Percentiles rank a stretch among this genome's conserved stretches.
Evolutionary conservation across 495 filamentous ascomycete genomes (phyloP).

Genomic region (Lophiotrema nucula): DNA sequence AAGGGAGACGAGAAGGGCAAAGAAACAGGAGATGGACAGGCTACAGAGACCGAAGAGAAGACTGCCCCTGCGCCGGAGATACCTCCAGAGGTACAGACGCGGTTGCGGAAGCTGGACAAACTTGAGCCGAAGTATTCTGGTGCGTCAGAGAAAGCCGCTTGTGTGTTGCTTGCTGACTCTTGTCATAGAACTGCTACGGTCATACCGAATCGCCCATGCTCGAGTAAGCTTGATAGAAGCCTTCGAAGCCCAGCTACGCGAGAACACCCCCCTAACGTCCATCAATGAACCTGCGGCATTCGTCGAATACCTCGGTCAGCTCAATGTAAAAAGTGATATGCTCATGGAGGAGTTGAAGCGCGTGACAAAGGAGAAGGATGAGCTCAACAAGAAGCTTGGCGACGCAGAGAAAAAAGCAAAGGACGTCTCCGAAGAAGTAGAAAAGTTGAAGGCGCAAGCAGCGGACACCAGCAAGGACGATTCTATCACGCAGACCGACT

Average conservation of each 20-base stretch:
- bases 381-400: constrained; percentile 70
- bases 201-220: constrained; percentile 86
- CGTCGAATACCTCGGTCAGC: constrained; percentile 89
- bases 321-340: constrained; percentile 83
- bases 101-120: constrained; percentile 75
- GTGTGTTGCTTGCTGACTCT: not conserved
- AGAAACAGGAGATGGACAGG: constrained; percentile 31
- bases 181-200: constrained; percentile 76
- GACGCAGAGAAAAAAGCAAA: constrained; percentile 65
- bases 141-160: constrained; percentile 37
- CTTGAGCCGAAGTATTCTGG: constrained; percentile 84
- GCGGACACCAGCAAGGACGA: constrained; percentile 25
- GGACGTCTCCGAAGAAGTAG: constrained; percentile 54
- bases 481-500: constrained; percentile 28
- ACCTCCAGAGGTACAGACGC: constrained; percentile 68
- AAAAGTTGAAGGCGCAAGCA: constrained; percentile 48
- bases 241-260: constrained; percentile 85
- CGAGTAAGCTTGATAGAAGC: constrained; percentile 81
- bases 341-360: constrained; percentile 89
- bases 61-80: constrained; percentile 55
- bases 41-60: constrained; percentile 32
- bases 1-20: constrained; percentile 30
- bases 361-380: constrained; percentile 76
- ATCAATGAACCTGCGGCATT: constrained; percentile 82
- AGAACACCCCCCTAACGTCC: constrained; percentile 85